phyloP scores from a whole-genome alignment of 306 rosid genomes.

The Sphenostylis stenocarpa region DNA sequence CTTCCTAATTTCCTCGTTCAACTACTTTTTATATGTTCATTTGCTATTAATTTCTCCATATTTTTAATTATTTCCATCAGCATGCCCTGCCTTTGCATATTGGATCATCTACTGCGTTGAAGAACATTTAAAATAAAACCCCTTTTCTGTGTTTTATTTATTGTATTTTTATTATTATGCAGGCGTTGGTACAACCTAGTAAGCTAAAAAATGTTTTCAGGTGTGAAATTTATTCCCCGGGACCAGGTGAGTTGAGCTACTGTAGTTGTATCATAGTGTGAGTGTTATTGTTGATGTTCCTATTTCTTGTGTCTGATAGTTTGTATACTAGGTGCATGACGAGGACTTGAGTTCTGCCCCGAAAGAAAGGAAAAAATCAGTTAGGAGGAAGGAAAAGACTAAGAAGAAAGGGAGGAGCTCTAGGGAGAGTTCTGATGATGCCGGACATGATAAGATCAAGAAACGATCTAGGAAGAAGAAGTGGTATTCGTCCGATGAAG shows the following conservation, averaged over 20 bases:
- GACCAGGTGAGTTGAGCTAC: slow-evolving; percentile 36
- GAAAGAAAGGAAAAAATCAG: slow-evolving; percentile 44
- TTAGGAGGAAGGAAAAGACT: slow-evolving; percentile 35
- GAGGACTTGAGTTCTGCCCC: slow-evolving; percentile 37
- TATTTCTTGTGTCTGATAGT: neutral
- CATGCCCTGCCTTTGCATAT: neutral
- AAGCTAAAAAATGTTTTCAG: slow-evolving; percentile 43
- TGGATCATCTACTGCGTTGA: neutral
- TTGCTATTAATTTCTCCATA: neutral
- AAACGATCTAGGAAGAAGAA: slow-evolving; percentile 61
- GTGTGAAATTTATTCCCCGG: slow-evolving; percentile 50
- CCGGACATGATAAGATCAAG: slow-evolving; percentile 49
- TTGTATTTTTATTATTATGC: neutral
- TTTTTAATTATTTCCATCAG: neutral
- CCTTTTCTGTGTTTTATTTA: neutral
- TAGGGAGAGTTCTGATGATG: slow-evolving; percentile 56
- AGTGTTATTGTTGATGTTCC: neutral
- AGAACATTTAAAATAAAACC: neutral
- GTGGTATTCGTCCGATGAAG: slow-evolving; percentile 70
- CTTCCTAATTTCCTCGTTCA: neutral
- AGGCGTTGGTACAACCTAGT: slow-evolving; percentile 13
- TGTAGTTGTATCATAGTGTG: neutral
- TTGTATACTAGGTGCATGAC: slow-evolving; percentile 30
- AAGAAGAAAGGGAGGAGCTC: slow-evolving; percentile 50
- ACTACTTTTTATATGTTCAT: neutral